These are phyloP conservation scores for Cytidiella melzeri DNA, from an alignment of 768 basidiomycete species.

Conservation along the genomic window DNA sequence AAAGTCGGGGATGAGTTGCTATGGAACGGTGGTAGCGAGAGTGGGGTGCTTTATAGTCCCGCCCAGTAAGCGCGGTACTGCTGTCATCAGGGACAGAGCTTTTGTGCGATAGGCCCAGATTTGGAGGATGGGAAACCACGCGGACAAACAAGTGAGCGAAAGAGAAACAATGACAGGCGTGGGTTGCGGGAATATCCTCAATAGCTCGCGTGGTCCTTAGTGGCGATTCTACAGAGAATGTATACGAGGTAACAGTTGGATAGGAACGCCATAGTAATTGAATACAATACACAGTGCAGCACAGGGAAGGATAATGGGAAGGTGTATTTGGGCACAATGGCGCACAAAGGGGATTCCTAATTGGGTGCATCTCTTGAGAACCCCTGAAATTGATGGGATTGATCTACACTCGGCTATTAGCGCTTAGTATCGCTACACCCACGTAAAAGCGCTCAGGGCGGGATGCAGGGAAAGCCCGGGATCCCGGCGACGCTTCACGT, in stretches of 20 bases:
- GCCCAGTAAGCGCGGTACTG: not conserved
- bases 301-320: conserved; percentile 4
- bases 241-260: too few relatives aligned
- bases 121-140: not conserved
- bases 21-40: conserved; percentile 10
- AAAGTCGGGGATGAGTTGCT: conserved; percentile 22
- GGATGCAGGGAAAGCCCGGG: not conserved
- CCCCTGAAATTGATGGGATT: not conserved
- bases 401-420: too few relatives aligned
- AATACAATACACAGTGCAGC: not conserved
- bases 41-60: not conserved
- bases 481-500: not conserved
- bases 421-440: not conserved
- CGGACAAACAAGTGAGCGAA: conserved; percentile 4
- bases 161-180: conserved; percentile 4
- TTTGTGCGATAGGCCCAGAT: not conserved
- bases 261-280: not conserved
- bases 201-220: not conserved
- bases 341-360: conserved; percentile 10
- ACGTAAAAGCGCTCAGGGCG: not conserved
- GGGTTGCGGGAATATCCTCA: not conserved
- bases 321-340: not conserved
- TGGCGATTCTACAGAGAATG: not conserved
- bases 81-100: too few relatives aligned
- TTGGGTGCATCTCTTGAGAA: not conserved